Base-by-base conservation (phyloP, 371 early-diverging fungal species). In the Vavraia culicis region DNA sequence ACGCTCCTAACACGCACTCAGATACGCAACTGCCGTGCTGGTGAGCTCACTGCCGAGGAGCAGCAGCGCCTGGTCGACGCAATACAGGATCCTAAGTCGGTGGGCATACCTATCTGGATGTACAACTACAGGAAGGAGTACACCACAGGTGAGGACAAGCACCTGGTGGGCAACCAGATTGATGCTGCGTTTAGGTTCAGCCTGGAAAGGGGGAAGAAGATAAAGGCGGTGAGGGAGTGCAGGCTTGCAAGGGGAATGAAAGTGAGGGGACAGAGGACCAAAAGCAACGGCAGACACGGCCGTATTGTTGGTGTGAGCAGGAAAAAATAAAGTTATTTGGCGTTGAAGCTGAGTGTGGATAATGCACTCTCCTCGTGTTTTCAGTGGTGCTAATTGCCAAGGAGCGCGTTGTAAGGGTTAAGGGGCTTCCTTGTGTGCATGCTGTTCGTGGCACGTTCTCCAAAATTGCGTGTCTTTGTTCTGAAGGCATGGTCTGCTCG, bases 91-190 rank as follows among this genome's bases (percentile, higher is more conserved):
- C 86, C 88, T 55, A 73, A 75, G 60, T 75, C 82, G 72, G 83
- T 78, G 78, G 87, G 85, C 74, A 86, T 94, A 72, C 95, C 95
- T 60, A 76, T 78, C 70, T 89, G 85, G 83, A 84, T 89, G 78
- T 78, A 88, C 38, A 94, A 94, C 81, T 76, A 86, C 68, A 88
- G 88, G 72, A 90, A 83, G 78, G 89, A 94, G 75, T 73, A 78
- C 63, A 73, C 77, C 64, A 83, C 82, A 64, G 90, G 90, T 69
- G 80, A 79, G 71, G 79, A 76, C 78, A 71, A 77, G 51, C 93
- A 94, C 74, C 71, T 85, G 52, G 74, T 94, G 59, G 79, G 87
- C 60, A 89, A 88, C 77, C 76, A 72, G 60, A 73, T 94, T 32
- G 91, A 71, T 56, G 66, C 62, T 10, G 61, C 60, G 23, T 54